These are phyloP conservation scores for Trypanosoma caninum DNA, from an alignment of 208 protist species.

Conservation along the genomic window DNA sequence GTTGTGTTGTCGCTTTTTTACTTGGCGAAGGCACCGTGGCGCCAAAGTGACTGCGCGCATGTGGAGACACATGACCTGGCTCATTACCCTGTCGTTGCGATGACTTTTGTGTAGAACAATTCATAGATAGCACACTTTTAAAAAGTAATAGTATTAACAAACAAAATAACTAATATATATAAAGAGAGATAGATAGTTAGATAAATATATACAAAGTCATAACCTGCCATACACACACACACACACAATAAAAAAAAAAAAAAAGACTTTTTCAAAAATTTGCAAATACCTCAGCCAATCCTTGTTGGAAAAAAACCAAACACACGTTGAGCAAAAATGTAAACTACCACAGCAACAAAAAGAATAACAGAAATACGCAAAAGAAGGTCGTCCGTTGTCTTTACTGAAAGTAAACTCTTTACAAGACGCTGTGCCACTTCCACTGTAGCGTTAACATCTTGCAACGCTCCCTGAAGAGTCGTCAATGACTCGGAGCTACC, in stretches of 20 bases:
- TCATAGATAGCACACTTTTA: conserved; percentile 5
- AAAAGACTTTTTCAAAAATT: background rate
- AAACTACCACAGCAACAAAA: conserved; percentile 63
- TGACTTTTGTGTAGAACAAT: background rate
- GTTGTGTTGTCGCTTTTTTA: background rate
- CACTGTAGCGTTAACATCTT: conserved; percentile 66
- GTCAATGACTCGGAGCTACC: conserved; percentile 44
- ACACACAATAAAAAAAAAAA: background rate
- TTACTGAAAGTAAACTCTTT: conserved; percentile 46
- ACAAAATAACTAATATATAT: background rate
- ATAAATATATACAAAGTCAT: background rate
- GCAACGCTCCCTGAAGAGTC: conserved; percentile 43
- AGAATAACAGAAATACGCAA: conserved; percentile 48
- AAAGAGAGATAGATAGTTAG: background rate
- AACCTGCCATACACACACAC: background rate
- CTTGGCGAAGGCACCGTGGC: background rate
- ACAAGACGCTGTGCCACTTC: conserved; percentile 56
- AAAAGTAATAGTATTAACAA: too few relatives aligned
- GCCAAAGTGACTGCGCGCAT: background rate
- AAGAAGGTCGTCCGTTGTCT: conserved; percentile 60
- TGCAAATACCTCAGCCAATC: conserved; percentile 6
- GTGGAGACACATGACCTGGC: background rate
- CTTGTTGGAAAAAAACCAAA: conserved; percentile 66
- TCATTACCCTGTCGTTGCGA: conserved; percentile 8
- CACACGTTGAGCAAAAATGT: conserved; percentile 60